A percentile compares a stretch with the other conserved stretches of the same genome.
These are phyloP conservation scores for Arthrobotrys musiformis DNA, from an alignment of 2,329 filamentous ascomycete genomes.

Conservation along the genomic window DNA sequence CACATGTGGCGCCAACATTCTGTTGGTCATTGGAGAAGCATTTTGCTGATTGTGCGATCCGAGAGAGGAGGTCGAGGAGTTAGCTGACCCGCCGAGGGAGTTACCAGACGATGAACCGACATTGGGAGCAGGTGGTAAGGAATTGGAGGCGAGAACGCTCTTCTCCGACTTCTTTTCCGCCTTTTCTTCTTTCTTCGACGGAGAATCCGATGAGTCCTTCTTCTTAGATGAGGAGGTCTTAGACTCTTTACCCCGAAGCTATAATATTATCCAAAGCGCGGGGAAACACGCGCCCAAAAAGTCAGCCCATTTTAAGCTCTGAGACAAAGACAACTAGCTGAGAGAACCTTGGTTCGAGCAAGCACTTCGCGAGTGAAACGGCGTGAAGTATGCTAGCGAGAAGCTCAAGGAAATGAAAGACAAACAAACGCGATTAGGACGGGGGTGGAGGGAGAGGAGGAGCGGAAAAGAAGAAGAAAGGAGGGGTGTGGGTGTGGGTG, in stretches of 20 bases:
- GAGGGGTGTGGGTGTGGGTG: too few species aligned
- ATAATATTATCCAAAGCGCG: slow-evolving; percentile 19
- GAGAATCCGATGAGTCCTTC: slow-evolving; percentile 68
- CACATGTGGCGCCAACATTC: slow-evolving; percentile 81
- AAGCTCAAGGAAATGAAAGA: slow-evolving; percentile 2
- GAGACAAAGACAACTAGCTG: slow-evolving; percentile 40
- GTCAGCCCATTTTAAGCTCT: slow-evolving; percentile 50
- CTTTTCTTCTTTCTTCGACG: slow-evolving; percentile 54
- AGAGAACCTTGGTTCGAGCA: slow-evolving; percentile 8
- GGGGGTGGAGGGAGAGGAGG: not conserved
- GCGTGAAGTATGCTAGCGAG: not conserved
- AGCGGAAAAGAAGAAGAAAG: too few species aligned
- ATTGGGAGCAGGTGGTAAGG: slow-evolving; percentile 48
- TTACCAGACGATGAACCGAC: slow-evolving; percentile 35
- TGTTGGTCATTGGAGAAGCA: slow-evolving; percentile 58
- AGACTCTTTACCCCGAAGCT: slow-evolving; percentile 55
- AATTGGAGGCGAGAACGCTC: slow-evolving; percentile 54
- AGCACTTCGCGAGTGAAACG: not conserved
- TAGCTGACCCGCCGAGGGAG: slow-evolving; percentile 41
- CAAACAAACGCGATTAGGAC: slow-evolving; percentile 31
- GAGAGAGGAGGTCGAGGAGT: slow-evolving; percentile 53
- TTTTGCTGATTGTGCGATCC: slow-evolving; percentile 58
- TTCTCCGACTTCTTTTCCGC: slow-evolving; percentile 54
- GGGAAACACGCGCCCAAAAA: slow-evolving; percentile 44
- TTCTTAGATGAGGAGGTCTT: slow-evolving; percentile 72